Conservation (phyloP, 495 filamentous ascomycete genomes). For the Cercophora newfieldiana region DNA sequence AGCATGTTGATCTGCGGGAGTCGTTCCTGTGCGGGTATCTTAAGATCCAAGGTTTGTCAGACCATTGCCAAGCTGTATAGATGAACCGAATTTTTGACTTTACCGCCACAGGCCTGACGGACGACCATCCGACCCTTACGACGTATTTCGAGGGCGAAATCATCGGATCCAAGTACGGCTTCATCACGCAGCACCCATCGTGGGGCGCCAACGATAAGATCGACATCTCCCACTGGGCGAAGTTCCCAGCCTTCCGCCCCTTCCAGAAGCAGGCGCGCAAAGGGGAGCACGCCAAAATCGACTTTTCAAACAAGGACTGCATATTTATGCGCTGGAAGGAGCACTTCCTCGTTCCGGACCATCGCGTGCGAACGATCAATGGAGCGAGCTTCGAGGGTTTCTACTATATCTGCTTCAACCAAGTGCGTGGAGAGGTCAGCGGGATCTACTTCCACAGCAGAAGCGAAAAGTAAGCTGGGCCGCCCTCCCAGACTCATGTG, state of each 20-base stretch:
- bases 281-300: conserved; percentile 47
- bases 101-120: conserved; percentile 87
- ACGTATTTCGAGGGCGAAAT: conserved; percentile 99
- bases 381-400: conserved; percentile 98
- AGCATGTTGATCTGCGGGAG: conserved; percentile 91
- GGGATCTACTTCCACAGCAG: conserved; percentile 98
- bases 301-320: conserved; percentile 80
- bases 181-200: conserved; percentile 81
- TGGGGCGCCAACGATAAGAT: conserved; percentile 95
- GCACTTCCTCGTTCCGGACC: conserved; percentile 95
- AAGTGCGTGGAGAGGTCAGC: conserved; percentile 76
- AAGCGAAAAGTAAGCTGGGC: conserved; percentile 81
- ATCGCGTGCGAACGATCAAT: conserved; percentile 82
- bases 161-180: conserved; percentile 91
- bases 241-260: conserved; percentile 83
- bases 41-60: conserved; percentile 81
- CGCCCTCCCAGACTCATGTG: neutral
- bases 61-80: neutral
- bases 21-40: conserved; percentile 96
- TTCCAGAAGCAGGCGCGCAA: conserved; percentile 72
- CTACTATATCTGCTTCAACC: conserved; percentile 99
- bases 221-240: conserved; percentile 90
- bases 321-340: conserved; percentile 99
- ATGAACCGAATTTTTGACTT: too few species aligned
- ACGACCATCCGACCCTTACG: conserved; percentile 92